Evolutionary conservation across 1,284 basidiomycete genomes (phyloP).

Genomic region (Naganishia sp.): DNA sequence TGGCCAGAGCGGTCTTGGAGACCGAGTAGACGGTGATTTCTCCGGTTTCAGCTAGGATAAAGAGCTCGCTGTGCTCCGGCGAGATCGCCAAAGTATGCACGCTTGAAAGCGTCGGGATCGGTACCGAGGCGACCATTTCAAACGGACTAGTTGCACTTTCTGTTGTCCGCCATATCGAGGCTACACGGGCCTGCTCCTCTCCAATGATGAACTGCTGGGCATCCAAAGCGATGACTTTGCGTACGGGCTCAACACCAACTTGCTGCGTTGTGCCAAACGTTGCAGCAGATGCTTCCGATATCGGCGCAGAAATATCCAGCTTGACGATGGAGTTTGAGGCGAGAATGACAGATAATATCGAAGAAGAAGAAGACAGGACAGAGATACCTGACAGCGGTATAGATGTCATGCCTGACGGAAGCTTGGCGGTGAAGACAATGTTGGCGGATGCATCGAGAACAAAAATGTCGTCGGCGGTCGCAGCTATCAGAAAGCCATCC

Average conservation of each 20-base stretch:
- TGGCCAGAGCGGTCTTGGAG: constrained; percentile 56
- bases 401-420: not conserved
- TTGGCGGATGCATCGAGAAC: constrained; percentile 13
- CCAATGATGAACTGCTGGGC: constrained; percentile 63
- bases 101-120: constrained; percentile 64
- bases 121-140: constrained; percentile 64
- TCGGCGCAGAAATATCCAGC: constrained; percentile 14
- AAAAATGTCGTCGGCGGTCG: constrained; percentile 4
- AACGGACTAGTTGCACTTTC: constrained; percentile 56
- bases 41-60: constrained; percentile 67
- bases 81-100: constrained; percentile 62
- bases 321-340: constrained; percentile 35
- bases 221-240: constrained; percentile 42
- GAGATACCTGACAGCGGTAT: constrained; percentile 25
- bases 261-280: constrained; percentile 46
- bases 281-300: constrained; percentile 37
- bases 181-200: constrained; percentile 71
- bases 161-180: constrained; percentile 66
- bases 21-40: constrained; percentile 67
- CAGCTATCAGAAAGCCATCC: constrained; percentile 12
- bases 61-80: constrained; percentile 53
- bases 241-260: constrained; percentile 49
- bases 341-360: constrained; percentile 40
- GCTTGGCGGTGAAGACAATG: constrained; percentile 5
- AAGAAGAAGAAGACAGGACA: constrained; percentile 42